phyloP scores from a whole-genome alignment of 2,329 filamentous ascomycete genomes.

The Calonectria honghensis region DNA sequence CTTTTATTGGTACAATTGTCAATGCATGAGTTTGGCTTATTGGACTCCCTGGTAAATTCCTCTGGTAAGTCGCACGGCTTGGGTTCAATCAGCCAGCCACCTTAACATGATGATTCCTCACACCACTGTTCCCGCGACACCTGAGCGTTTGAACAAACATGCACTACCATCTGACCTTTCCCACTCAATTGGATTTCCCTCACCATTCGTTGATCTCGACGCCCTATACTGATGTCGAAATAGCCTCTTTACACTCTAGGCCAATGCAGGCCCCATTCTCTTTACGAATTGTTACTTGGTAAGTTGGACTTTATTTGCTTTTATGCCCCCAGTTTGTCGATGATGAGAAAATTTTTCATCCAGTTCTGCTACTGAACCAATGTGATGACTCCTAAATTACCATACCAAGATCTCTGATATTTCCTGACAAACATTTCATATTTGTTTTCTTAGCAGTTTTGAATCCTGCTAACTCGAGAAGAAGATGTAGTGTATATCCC shows the following conservation, averaged over 20 bases:
- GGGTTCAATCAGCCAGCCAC: constrained; percentile 37
- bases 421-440: constrained; percentile 46
- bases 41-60: constrained; percentile 22
- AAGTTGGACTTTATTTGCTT: constrained; percentile 41
- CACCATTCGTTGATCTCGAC: neutral
- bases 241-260: neutral
- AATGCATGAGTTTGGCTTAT: neutral
- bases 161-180: constrained; percentile 82
- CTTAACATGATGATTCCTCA: constrained; percentile 71
- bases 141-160: constrained; percentile 81
- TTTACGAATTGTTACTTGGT: neutral
- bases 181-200: neutral
- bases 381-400: constrained; percentile 80
- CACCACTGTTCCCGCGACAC: constrained; percentile 77
- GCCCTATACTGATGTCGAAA: neutral
- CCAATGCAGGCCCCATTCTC: neutral
- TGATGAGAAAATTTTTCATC: constrained; percentile 80
- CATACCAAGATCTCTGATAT: constrained; percentile 78
- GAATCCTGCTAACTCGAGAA: constrained; percentile 38
- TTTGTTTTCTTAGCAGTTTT: neutral
- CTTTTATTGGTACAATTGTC: neutral
- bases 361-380: constrained; percentile 86
- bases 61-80: constrained; percentile 50
- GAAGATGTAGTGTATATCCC: constrained; percentile 1
- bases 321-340: constrained; percentile 56